Evolutionary conservation across 495 filamentous ascomycete species (phyloP), one percentile per base, ranked within the genome.

Genomic region (Penicillium chermesinum): DNA sequence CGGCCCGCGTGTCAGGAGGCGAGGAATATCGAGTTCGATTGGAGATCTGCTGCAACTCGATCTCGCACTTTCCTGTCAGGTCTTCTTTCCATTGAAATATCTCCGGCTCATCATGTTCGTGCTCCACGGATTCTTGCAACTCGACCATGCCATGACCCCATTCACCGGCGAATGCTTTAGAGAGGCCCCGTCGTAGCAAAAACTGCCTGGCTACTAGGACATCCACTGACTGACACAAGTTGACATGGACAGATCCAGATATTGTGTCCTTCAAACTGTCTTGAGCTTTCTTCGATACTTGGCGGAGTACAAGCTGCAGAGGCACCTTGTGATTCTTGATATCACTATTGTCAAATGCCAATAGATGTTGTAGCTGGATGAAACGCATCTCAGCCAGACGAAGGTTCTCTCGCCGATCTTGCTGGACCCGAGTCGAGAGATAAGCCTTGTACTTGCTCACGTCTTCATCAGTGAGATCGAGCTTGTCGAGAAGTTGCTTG

Each of bases 261-360:
- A 30, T n/a, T n/a, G n/a, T 30, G 25, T 30, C 4, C 27, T 20
- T 54, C 35, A 21, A 44, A 21, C 19, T 64, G 18, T 4, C 7
- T 50, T 18, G 30, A 8, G 45, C 33, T 14, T 57, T 46, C 20
- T 50, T 49, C 16, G 49, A 47, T 4, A 56, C 44, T 27, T 49
- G 54, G 17, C 55, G 54, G 13, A 66, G 55, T 7, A 63, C 53
- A 5, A 61, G 39, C 21, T 59, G 57, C 30, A 48, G 49, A 3
- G 60, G 59, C 10, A 57, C 52, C 12, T 36, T 17, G 22, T 48
- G 44, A 2, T 41, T 30, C 17, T 48, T 54, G 27, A 50, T 25
- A 16, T 48, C 25, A 34, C 59, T 66, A 27, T 70, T 62, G 33
- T 73, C 67, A 5, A 65, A 44, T 1, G 21, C 48, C 49, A 71